phyloP scores from a whole-genome alignment of 345 rosid genomes.

The Fremontodendron californicum region DNA sequence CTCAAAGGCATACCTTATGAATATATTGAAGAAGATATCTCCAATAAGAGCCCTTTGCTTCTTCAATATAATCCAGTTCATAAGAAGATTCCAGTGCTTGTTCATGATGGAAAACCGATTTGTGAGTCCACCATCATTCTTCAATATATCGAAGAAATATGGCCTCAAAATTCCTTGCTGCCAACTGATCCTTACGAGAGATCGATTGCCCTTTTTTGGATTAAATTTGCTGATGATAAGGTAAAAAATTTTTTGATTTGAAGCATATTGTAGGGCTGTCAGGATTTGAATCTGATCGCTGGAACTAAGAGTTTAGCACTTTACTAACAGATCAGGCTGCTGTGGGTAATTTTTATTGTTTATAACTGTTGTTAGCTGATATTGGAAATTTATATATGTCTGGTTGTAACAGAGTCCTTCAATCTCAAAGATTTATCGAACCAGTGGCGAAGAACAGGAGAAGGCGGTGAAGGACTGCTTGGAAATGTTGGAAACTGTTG shows the following conservation, averaged over 20 bases:
- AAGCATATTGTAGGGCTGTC: too few relatives aligned
- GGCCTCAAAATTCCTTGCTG: conserved; percentile 29
- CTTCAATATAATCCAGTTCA: conserved; percentile 28
- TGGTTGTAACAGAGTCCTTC: not conserved
- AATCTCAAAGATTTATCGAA: not conserved
- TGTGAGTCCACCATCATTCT: conserved; percentile 32
- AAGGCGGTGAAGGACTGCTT: conserved; percentile 3
- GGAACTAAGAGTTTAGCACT: too few relatives aligned
- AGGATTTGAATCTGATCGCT: not conserved
- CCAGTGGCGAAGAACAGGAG: conserved; percentile 16
- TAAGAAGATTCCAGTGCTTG: conserved; percentile 35
- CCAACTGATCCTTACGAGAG: conserved; percentile 28
- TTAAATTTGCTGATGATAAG: conserved; percentile 31
- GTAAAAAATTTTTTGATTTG: conserved; percentile 9
- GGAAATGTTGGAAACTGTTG: conserved; percentile 11
- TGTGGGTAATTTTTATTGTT: not conserved
- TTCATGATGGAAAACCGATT: conserved; percentile 31
- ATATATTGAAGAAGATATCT: conserved; percentile 31
- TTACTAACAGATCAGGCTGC: too few relatives aligned
- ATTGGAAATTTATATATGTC: not conserved
- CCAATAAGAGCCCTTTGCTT: conserved; percentile 28
- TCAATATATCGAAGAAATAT: conserved; percentile 32
- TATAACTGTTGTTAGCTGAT: too few relatives aligned
- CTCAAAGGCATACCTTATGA: conserved; percentile 27
- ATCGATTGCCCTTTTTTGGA: conserved; percentile 30